These are phyloP conservation scores for Trichosporon sp. DNA, from an alignment of 1,284 basidiomycete species.

Conservation along the genomic window DNA sequence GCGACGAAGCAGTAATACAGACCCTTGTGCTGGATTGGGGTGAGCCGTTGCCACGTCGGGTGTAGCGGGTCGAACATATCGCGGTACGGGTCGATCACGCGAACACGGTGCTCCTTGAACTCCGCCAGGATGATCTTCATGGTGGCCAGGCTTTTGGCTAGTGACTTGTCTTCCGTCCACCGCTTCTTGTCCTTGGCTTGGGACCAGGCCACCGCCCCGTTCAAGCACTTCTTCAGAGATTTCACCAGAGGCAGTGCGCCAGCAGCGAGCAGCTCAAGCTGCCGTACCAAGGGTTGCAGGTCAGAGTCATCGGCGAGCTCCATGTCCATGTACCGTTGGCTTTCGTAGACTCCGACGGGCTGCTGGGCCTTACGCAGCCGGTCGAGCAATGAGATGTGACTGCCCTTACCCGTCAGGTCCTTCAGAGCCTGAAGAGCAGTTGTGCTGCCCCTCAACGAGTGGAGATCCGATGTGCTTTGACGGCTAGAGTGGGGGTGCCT, in stretches of 20 bases:
- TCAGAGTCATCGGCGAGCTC: constrained; percentile 59
- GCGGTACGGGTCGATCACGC: constrained; percentile 71
- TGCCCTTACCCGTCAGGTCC: constrained; percentile 32
- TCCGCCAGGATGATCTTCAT: constrained; percentile 54
- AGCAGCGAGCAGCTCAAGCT: constrained; percentile 62
- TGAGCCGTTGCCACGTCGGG: constrained; percentile 17
- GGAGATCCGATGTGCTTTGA: neutral
- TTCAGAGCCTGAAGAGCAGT: neutral
- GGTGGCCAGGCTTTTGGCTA: neutral
- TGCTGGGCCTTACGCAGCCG: constrained; percentile 57
- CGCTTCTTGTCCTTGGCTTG: constrained; percentile 21
- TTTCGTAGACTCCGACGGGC: constrained; percentile 79
- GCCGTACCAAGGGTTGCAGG: constrained; percentile 61
- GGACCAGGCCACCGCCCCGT: constrained; percentile 40
- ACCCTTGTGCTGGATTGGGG: constrained; percentile 52
- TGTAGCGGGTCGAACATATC: constrained; percentile 63
- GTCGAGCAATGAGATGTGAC: constrained; percentile 49
- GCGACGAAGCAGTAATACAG: constrained; percentile 70
- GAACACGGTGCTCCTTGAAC: constrained; percentile 59
- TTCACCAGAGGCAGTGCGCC: constrained; percentile 63
- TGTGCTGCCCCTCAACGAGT: neutral
- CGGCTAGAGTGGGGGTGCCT: neutral
- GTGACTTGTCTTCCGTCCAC: neutral
- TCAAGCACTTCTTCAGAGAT: constrained; percentile 39
- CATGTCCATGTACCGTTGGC: constrained; percentile 73